phyloP scores from a whole-genome alignment of 228 moss, liverwort and hornwort species.

The Sphagnum magellanicum region DNA sequence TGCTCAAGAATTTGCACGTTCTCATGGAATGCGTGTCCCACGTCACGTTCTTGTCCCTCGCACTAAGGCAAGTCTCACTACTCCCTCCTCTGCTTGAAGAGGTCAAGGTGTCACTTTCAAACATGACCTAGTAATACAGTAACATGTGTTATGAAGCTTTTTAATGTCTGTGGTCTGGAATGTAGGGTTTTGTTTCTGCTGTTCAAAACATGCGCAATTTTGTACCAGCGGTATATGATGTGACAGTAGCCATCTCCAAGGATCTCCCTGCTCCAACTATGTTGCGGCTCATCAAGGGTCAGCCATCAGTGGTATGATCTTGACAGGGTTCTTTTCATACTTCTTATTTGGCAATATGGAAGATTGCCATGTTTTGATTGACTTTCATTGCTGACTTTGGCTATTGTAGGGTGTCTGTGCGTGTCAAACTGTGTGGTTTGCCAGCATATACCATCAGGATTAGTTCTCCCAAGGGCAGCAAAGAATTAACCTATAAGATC shows the following conservation, averaged over 20 bases:
- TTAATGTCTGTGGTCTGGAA: not conserved
- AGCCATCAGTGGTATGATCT: constrained; percentile 69
- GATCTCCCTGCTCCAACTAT: constrained; percentile 77
- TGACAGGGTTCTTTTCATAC: not conserved
- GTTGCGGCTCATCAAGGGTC: constrained; percentile 69
- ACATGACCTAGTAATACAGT: too few relatives aligned
- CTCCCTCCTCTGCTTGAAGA: too few relatives aligned
- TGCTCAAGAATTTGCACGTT: constrained; percentile 76
- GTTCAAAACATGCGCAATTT: constrained; percentile 86
- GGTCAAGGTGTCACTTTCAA: too few relatives aligned
- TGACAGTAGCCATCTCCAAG: constrained; percentile 66
- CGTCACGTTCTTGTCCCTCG: constrained; percentile 92
- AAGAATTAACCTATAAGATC: too few relatives aligned
- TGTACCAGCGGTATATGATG: constrained; percentile 83
- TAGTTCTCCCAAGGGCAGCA: too few relatives aligned
- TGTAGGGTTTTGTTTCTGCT: constrained; percentile 95
- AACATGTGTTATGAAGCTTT: too few relatives aligned
- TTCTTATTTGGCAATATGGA: too few relatives aligned
- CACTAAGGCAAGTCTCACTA: constrained; percentile 53
- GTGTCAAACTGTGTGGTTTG: too few relatives aligned
- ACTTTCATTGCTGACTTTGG: too few relatives aligned
- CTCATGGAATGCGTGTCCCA: constrained; percentile 67
- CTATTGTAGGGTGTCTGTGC: too few relatives aligned
- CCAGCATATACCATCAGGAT: too few relatives aligned
- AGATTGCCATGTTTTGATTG: too few relatives aligned